Evolutionary conservation across 2,329 filamentous ascomycete genomes (phyloP).

Genomic region (Aspergillus quadricinctus): DNA sequence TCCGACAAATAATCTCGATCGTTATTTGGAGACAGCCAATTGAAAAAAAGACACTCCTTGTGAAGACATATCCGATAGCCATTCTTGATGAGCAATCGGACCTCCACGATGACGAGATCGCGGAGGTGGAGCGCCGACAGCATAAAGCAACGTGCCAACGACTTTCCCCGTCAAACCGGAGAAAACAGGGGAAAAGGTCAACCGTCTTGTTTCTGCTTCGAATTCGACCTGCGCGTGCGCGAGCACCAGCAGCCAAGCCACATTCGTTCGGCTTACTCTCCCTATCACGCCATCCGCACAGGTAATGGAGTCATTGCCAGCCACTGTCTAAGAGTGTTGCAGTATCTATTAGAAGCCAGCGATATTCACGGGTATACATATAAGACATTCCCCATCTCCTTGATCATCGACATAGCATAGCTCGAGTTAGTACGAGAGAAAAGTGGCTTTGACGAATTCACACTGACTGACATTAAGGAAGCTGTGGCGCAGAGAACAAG

Average conservation of each 20-base stretch:
- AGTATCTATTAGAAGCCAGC: not conserved
- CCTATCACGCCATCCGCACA: not conserved
- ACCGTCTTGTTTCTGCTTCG: not conserved
- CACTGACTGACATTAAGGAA: not conserved
- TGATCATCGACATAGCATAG: not conserved
- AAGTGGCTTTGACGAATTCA: not conserved
- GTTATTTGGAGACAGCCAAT: not conserved
- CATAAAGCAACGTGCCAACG: not conserved
- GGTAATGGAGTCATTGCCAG: not conserved
- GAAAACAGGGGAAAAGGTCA: not conserved
- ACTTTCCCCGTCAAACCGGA: not conserved
- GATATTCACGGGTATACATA: not conserved
- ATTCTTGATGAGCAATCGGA: conserved; percentile 17
- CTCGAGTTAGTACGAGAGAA: not conserved
- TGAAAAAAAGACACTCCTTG: not conserved
- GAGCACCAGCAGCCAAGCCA: not conserved
- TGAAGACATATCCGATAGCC: not conserved
- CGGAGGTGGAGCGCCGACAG: not conserved
- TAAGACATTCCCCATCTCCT: not conserved
- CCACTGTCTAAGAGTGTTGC: not conserved
- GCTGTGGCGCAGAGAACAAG: not conserved
- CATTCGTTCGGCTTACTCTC: not conserved
- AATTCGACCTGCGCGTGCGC: not conserved
- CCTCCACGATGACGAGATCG: conserved; percentile 16
- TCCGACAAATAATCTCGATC: not conserved